phyloP scores from a whole-genome alignment of 139 green algal species.

The Parachlorella kessleri region DNA sequence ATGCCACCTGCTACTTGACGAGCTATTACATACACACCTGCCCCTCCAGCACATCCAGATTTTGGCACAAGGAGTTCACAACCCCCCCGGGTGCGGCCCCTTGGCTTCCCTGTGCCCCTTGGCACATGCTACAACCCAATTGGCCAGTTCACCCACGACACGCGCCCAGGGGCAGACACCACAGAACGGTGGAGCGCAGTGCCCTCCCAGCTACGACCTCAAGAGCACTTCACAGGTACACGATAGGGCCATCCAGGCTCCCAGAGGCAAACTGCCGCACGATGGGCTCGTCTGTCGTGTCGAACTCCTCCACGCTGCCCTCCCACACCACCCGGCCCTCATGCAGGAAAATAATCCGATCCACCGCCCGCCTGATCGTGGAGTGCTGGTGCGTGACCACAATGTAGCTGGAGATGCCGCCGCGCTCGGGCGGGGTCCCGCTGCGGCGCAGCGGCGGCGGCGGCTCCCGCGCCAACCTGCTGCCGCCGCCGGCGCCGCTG shows the following conservation, averaged over 20 bases:
- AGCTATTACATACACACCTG: no score
- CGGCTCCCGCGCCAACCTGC: neutral
- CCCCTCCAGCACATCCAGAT: no score
- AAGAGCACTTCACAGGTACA: slow-evolving; percentile 72
- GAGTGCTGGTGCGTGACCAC: slow-evolving; percentile 99
- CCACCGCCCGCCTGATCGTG: slow-evolving; percentile 94
- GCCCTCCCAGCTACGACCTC: no score
- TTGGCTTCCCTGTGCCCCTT: no score
- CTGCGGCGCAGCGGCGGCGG: neutral
- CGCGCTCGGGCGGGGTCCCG: neutral
- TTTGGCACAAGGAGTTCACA: no score
- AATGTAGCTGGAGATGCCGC: slow-evolving; percentile 91
- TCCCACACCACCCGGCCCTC: slow-evolving; percentile 95
- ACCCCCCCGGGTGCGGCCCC: no score
- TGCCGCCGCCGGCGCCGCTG: slow-evolving; percentile 9
- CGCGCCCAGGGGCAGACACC: no score
- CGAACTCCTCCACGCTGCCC: slow-evolving; percentile 89
- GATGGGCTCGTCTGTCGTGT: slow-evolving; percentile 91
- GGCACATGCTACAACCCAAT: no score
- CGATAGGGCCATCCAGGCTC: slow-evolving; percentile 86
- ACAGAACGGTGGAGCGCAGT: no score
- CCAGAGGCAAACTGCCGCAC: slow-evolving; percentile 94
- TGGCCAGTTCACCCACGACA: no score
- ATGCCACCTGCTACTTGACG: no score
- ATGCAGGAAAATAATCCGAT: slow-evolving; percentile 97